Conservation (phyloP, 495 filamentous ascomycete genomes). For the Aspergillus homomorphus region DNA sequence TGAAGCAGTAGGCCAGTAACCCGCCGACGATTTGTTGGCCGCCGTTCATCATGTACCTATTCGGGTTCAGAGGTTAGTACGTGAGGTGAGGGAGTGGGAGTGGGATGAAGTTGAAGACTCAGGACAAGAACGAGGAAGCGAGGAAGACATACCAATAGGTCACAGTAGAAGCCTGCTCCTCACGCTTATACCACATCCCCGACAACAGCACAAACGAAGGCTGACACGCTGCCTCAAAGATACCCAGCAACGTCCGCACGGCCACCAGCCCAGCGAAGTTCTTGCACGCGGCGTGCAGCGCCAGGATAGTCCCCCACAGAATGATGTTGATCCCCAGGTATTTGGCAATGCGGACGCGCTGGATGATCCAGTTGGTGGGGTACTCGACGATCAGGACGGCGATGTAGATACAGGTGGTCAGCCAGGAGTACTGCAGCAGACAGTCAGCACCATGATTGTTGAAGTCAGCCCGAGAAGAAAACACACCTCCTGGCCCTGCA, state of each 20-base stretch:
- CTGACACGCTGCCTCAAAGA: slow-evolving; percentile 66
- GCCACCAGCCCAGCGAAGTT: slow-evolving; percentile 54
- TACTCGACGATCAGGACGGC: slow-evolving; percentile 54
- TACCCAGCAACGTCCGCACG: slow-evolving; percentile 61
- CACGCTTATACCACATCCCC: slow-evolving; percentile 70
- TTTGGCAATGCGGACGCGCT: slow-evolving; percentile 58
- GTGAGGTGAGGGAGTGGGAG: background rate
- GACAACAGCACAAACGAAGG: slow-evolving; percentile 58
- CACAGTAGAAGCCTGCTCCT: slow-evolving; percentile 62
- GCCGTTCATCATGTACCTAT: slow-evolving; percentile 64
- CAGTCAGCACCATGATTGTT: background rate
- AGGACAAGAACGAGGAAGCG: background rate
- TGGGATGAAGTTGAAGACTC: background rate
- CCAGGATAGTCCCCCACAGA: slow-evolving; percentile 56
- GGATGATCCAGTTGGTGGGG: slow-evolving; percentile 56
- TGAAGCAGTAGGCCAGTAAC: slow-evolving; percentile 57
- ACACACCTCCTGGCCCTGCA: slow-evolving; percentile 50
- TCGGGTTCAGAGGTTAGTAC: background rate
- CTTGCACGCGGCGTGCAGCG: slow-evolving; percentile 55
- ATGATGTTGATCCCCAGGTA: slow-evolving; percentile 62
- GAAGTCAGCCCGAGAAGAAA: background rate
- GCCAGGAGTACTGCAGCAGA: slow-evolving; percentile 46
- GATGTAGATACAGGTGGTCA: slow-evolving; percentile 54
- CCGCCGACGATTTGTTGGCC: slow-evolving; percentile 55
- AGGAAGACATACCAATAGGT: slow-evolving; percentile 55